phyloP scores from a whole-genome alignment of 2,329 filamentous ascomycete species.

The Sporothrix luriei region DNA sequence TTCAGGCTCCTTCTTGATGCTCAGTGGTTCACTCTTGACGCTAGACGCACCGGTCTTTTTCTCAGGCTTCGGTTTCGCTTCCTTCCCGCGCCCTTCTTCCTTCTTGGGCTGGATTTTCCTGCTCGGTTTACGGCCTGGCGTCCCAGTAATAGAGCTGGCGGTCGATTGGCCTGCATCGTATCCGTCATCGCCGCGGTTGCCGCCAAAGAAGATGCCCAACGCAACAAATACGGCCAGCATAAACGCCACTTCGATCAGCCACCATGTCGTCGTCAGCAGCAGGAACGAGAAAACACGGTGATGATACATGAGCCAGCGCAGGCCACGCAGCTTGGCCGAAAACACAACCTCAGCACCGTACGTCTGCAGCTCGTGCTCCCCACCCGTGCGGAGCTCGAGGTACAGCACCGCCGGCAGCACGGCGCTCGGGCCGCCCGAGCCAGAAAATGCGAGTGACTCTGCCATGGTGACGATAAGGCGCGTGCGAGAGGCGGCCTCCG shows the following conservation, averaged over 20 bases:
- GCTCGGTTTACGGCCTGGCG: neutral
- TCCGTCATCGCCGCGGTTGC: neutral
- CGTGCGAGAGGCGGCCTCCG: constrained; percentile 63
- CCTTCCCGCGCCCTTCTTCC: neutral
- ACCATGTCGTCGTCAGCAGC: constrained; percentile 71
- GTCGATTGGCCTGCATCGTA: neutral
- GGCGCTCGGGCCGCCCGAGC: constrained; percentile 40
- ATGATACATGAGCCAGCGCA: constrained; percentile 86
- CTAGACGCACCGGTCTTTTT: neutral
- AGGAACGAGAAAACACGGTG: constrained; percentile 71
- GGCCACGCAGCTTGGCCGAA: constrained; percentile 71
- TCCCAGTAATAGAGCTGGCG: neutral
- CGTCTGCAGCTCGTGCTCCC: constrained; percentile 66
- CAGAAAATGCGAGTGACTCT: constrained; percentile 68
- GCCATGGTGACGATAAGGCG: constrained; percentile 70
- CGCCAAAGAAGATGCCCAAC: constrained; percentile 44
- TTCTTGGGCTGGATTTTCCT: neutral
- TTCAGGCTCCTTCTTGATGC: constrained; percentile 19
- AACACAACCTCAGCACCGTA: constrained; percentile 71
- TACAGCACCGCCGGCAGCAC: constrained; percentile 52
- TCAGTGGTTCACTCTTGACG: neutral
- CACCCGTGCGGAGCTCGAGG: constrained; percentile 64
- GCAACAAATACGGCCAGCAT: constrained; percentile 66
- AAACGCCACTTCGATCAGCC: constrained; percentile 71
- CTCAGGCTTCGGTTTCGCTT: neutral